Conservation (phyloP, 805 yeast genomes). For the Priceomyces carsonii region DNA sequence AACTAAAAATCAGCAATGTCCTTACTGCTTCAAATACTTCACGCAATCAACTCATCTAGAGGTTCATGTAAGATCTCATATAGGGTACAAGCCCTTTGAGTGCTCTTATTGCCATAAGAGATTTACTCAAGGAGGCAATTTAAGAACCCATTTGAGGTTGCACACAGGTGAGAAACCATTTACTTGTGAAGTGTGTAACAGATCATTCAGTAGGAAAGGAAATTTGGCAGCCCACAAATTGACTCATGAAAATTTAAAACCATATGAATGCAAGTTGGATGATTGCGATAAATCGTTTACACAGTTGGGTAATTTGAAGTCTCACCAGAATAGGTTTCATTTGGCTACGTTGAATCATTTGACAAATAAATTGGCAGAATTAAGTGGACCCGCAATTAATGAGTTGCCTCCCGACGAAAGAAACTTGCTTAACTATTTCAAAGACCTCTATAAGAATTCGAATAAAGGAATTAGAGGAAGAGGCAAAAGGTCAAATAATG, state of each 20-base stretch:
- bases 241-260: conserved; percentile 79
- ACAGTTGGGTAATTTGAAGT: conserved; percentile 89
- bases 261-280: conserved; percentile 78
- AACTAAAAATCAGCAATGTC: conserved; percentile 65
- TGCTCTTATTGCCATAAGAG: conserved; percentile 78
- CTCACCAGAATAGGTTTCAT: conserved; percentile 92
- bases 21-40: conserved; percentile 76
- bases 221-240: conserved; percentile 84
- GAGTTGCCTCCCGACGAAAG: conserved; percentile 62
- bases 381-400: conserved; percentile 47
- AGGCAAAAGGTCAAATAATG: conserved; percentile 48
- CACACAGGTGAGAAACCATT: conserved; percentile 95
- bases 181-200: conserved; percentile 71
- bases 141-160: conserved; percentile 79
- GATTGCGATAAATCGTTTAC: conserved; percentile 83
- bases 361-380: conserved; percentile 66
- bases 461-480: conserved; percentile 92
- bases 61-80: conserved; percentile 84
- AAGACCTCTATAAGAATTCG: conserved; percentile 79
- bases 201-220: conserved; percentile 85
- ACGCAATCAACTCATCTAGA: conserved; percentile 91
- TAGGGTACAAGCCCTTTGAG: conserved; percentile 81
- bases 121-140: conserved; percentile 88
- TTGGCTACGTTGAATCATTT: conserved; percentile 64
- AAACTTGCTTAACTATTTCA: conserved; percentile 73